These are phyloP conservation scores for Madurella fahalii DNA, from an alignment of 2,329 filamentous ascomycete species.

Conservation along the genomic window DNA sequence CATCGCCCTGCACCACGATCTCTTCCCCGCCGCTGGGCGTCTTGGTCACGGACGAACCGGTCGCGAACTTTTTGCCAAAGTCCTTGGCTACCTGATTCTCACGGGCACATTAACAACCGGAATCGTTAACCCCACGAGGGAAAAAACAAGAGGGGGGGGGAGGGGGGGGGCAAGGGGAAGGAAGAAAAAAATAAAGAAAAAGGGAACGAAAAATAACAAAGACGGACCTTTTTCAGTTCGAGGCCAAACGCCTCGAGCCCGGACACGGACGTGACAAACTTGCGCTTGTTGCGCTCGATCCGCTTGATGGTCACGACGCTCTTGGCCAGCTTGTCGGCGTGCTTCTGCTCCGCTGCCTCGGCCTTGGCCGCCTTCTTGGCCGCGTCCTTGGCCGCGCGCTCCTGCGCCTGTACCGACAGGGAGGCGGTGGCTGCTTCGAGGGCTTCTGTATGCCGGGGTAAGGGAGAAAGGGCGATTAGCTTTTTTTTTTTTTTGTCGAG, in stretches of 20 bases:
- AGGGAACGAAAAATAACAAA: no score
- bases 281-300: constrained; percentile 96
- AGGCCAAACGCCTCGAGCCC: constrained; percentile 87
- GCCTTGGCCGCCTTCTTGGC: constrained; percentile 97
- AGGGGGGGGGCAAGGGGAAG: not conserved
- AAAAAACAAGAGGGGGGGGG: no score
- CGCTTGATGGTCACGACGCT: constrained; percentile 89
- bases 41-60: constrained; percentile 88
- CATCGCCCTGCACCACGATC: constrained; percentile 95
- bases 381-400: constrained; percentile 92
- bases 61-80: constrained; percentile 97
- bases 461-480: constrained; percentile 4
- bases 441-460: constrained; percentile 53
- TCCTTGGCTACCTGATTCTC: constrained; percentile 70
- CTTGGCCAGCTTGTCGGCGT: constrained; percentile 75
- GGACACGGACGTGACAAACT: constrained; percentile 89
- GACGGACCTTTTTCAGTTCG: constrained; percentile 76
- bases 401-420: constrained; percentile 85
- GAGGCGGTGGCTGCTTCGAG: constrained; percentile 79
- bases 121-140: not conserved
- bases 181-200: not conserved
- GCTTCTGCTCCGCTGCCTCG: constrained; percentile 77
- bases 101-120: no score
- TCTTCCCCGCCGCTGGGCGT: constrained; percentile 82
- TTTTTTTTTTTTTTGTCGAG: not conserved